Percentiles rank a stretch among this genome's conserved stretches.
phyloP scores from a whole-genome alignment of 495 filamentous ascomycete genomes.

The Hyaloscypha variabilis region DNA sequence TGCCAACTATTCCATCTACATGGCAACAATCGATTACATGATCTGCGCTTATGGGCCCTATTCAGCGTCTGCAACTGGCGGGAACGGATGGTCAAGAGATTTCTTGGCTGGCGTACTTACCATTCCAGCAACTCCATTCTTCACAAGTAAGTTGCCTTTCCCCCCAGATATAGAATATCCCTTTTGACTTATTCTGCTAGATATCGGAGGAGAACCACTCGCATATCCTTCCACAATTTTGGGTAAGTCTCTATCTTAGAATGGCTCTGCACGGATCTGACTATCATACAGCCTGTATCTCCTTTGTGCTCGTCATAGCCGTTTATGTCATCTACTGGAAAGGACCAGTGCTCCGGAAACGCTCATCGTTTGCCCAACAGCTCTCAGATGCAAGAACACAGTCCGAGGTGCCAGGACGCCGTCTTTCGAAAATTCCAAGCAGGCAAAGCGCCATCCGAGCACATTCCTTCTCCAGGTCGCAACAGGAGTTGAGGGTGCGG shows the following conservation, averaged over 20 bases:
- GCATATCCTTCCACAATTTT: conserved; percentile 75
- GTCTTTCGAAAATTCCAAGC: conserved; percentile 41
- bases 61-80: conserved; percentile 76
- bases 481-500: conserved; percentile 52
- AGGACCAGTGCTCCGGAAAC: conserved; percentile 67
- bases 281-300: conserved; percentile 52
- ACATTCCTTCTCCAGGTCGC: conserved; percentile 48
- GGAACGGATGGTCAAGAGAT: conserved; percentile 72
- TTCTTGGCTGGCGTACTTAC: conserved; percentile 82
- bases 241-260: no score
- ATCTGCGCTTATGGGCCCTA: conserved; percentile 79
- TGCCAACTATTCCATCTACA: conserved; percentile 73
- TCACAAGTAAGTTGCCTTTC: conserved; percentile 28
- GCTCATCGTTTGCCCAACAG: conserved; percentile 74
- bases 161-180: background rate
- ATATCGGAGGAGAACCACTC: conserved; percentile 65
- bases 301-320: conserved; percentile 67
- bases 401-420: conserved; percentile 42
- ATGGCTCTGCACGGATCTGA: no score
- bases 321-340: conserved; percentile 81
- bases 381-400: conserved; percentile 57
- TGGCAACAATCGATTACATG: conserved; percentile 88
- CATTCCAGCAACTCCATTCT: conserved; percentile 74
- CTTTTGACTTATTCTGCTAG: conserved; percentile 24
- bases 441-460: conserved; percentile 38